These are phyloP conservation scores for Chloranthus sessilifolius DNA, from an alignment of 164 flowering plant genomes.

Conservation along the genomic window DNA sequence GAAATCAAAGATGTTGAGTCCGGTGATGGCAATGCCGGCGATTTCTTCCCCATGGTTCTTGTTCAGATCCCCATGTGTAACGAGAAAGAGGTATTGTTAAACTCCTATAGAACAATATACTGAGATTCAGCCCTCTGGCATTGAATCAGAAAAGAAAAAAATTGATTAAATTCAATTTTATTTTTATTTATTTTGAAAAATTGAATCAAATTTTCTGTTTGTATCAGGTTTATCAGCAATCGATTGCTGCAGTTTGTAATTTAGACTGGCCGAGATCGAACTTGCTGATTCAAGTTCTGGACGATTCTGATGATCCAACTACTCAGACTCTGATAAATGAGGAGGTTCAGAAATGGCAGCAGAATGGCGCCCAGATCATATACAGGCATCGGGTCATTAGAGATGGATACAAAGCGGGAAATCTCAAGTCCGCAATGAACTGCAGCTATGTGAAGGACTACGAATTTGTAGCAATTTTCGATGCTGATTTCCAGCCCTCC, in stretches of 20 bases:
- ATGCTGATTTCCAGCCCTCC: slow-evolving; percentile 93
- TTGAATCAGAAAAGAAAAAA: not conserved
- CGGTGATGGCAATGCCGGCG: slow-evolving; percentile 34
- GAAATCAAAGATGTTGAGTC: slow-evolving; percentile 53
- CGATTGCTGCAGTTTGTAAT: slow-evolving; percentile 88
- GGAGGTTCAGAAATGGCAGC: slow-evolving; percentile 89
- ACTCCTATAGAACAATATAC: not conserved
- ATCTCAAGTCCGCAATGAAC: slow-evolving; percentile 95
- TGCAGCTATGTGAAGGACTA: slow-evolving; percentile 91
- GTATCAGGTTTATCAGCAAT: slow-evolving; percentile 91
- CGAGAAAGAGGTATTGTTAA: slow-evolving; percentile 78
- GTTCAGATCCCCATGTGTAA: slow-evolving; percentile 99
- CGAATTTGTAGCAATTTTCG: slow-evolving; percentile 90
- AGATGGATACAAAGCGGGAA: slow-evolving; percentile 97
- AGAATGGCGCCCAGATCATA: slow-evolving; percentile 66
- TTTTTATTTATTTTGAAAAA: not conserved
- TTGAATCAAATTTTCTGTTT: not conserved
- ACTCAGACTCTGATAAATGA: slow-evolving; percentile 76
- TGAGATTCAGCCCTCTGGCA: not conserved
- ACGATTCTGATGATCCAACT: slow-evolving; percentile 87
- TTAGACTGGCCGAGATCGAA: slow-evolving; percentile 91
- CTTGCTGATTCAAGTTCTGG: slow-evolving; percentile 75
- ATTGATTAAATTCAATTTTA: not conserved
- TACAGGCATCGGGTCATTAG: slow-evolving; percentile 82
- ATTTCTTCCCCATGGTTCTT: slow-evolving; percentile 84